phyloP scores from a whole-genome alignment of 2,329 filamentous ascomycete genomes.

The Aureobasidium zeae region DNA sequence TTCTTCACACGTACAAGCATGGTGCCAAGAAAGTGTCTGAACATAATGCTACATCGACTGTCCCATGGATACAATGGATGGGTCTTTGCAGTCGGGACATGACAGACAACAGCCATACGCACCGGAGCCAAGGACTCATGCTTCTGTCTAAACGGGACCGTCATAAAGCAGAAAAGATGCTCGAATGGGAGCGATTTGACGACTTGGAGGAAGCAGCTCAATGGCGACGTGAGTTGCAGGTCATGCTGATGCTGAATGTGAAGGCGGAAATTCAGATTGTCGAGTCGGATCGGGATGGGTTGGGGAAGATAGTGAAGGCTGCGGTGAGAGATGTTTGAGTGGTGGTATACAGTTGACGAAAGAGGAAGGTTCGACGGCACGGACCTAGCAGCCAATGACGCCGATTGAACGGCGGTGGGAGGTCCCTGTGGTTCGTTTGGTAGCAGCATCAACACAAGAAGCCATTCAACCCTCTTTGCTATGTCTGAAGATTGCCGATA shows the following conservation, averaged over 20 bases:
- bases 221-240: constrained; percentile 50
- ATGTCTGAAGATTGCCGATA: constrained; percentile 12
- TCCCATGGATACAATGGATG: constrained; percentile 53
- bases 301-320: constrained; percentile 19
- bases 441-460: constrained; percentile 10
- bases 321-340: not conserved
- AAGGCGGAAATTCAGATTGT: constrained; percentile 66
- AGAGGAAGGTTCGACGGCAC: constrained; percentile 5
- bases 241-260: constrained; percentile 62
- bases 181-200: constrained; percentile 28
- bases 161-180: constrained; percentile 45
- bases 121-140: constrained; percentile 37
- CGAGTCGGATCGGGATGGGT: constrained; percentile 22
- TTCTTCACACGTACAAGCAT: constrained; percentile 63
- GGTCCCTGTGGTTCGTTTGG: not conserved
- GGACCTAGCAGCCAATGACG: constrained; percentile 11
- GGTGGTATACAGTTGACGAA: not conserved
- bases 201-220: constrained; percentile 19
- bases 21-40: constrained; percentile 56
- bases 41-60: constrained; percentile 42
- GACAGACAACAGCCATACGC: constrained; percentile 18
- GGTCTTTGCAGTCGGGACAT: constrained; percentile 43
- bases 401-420: constrained; percentile 7
- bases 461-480: not conserved
- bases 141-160: constrained; percentile 49